Conservation (phyloP, 2,329 filamentous ascomycete genomes). For the Periconia macrospinosa region DNA sequence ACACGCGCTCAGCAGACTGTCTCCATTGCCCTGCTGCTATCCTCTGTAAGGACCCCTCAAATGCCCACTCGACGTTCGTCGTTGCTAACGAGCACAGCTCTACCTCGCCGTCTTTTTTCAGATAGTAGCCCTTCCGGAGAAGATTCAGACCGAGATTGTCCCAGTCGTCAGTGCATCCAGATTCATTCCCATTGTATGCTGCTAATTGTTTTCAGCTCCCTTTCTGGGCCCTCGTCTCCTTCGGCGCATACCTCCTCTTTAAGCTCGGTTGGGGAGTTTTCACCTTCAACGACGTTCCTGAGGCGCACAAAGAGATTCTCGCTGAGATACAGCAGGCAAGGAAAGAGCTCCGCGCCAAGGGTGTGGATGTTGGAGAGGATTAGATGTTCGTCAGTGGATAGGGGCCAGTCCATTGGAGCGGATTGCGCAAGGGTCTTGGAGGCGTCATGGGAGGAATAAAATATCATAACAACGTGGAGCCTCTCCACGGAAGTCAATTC, state of each 20-base stretch:
- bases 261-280: constrained; percentile 90
- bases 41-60: constrained; percentile 66
- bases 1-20: constrained; percentile 93
- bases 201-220: constrained; percentile 65
- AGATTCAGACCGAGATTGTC: constrained; percentile 81
- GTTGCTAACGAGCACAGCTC: constrained; percentile 62
- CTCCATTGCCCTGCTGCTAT: constrained; percentile 82
- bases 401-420: neutral
- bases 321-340: constrained; percentile 78
- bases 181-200: neutral
- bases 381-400: constrained; percentile 9
- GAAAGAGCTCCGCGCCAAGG: constrained; percentile 70
- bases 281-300: constrained; percentile 94
- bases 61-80: constrained; percentile 7
- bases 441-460: neutral
- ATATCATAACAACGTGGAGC: neutral
- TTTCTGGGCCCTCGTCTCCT: constrained; percentile 87
- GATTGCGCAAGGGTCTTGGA: constrained; percentile 3
- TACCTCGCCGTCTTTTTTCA: constrained; percentile 86
- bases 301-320: constrained; percentile 88
- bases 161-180: constrained; percentile 71
- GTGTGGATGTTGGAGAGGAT: constrained; percentile 74
- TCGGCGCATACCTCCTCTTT: constrained; percentile 89
- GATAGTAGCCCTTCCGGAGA: constrained; percentile 75
- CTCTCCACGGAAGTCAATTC: neutral